A percentile compares a stretch with the other conserved stretches of the same genome.
Evolutionary conservation across 768 basidiomycete species (phyloP).

Genomic region (Rubroboletus pulcherrimus): DNA sequence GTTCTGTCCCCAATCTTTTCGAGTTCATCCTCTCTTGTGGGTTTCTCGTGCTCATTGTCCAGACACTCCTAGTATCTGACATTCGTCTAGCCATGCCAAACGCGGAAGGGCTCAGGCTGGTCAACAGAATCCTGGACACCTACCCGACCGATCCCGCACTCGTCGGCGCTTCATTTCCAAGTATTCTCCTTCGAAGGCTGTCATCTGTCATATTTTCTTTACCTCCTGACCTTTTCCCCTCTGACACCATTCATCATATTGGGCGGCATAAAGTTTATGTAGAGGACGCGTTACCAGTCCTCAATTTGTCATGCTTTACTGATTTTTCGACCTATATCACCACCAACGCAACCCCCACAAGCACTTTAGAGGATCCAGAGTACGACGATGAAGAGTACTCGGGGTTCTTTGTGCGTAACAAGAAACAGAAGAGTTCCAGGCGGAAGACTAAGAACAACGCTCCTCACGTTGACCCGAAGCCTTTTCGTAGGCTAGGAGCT

Average conservation of each 20-base stretch:
- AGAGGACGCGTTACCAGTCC: conserved; percentile 21
- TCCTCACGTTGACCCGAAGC: conserved; percentile 22
- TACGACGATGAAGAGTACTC: conserved; percentile 1
- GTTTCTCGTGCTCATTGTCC: neutral
- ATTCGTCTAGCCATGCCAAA: conserved; percentile 11
- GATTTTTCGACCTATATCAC: conserved; percentile 1
- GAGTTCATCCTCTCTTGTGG: conserved; percentile 30
- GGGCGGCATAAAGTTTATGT: conserved; percentile 21
- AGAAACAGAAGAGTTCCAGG: conserved; percentile 30
- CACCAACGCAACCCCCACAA: neutral
- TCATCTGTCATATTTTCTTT: conserved; percentile 24
- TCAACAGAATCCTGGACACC: conserved; percentile 28
- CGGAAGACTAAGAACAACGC: conserved; percentile 10
- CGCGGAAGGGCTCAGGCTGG: conserved; percentile 4
- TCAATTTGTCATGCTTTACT: conserved; percentile 15
- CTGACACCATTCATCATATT: conserved; percentile 10
- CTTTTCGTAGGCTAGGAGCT: conserved; percentile 29
- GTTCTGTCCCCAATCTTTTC: conserved; percentile 26
- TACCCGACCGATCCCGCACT: conserved; percentile 30
- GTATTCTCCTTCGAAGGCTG: conserved; percentile 24
- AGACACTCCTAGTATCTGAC: neutral
- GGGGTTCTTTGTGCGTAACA: conserved; percentile 9
- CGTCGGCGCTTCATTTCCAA: conserved; percentile 19
- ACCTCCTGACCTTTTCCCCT: conserved; percentile 14
- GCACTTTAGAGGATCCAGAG: neutral